Evolutionary conservation across 177 flowering plant genomes (phyloP).

Genomic region (Vitis hybrid): DNA sequence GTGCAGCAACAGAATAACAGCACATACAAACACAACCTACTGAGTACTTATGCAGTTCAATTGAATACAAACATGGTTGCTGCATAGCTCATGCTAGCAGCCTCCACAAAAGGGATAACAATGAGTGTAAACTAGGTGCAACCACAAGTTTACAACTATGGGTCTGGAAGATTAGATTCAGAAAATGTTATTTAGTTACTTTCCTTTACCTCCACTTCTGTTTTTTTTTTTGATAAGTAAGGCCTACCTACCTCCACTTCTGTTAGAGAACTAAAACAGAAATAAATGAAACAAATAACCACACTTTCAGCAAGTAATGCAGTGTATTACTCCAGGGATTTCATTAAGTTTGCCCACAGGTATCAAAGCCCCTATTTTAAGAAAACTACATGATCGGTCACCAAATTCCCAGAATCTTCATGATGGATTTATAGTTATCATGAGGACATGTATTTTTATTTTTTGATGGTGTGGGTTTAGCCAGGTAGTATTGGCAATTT

Average conservation of each 20-base stretch:
- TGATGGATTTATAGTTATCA: too few relatives aligned
- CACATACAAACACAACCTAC: neutral
- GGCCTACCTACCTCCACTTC: neutral
- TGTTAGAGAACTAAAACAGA: neutral
- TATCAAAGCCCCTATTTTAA: too few relatives aligned
- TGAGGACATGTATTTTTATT: too few relatives aligned
- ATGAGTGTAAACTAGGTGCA: slow-evolving; percentile 2
- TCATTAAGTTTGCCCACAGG: too few relatives aligned
- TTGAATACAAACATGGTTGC: neutral
- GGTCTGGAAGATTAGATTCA: neutral
- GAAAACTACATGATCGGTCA: too few relatives aligned
- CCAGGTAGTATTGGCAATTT: too few relatives aligned
- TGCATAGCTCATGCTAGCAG: neutral
- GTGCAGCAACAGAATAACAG: neutral
- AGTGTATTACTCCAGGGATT: too few relatives aligned
- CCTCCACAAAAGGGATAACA: neutral
- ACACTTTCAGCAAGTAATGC: too few relatives aligned
- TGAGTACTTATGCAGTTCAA: neutral
- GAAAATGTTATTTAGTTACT: neutral
- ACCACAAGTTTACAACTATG: neutral
- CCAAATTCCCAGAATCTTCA: too few relatives aligned
- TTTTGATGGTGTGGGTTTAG: too few relatives aligned
- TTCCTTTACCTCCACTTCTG: neutral
- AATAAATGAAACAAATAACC: neutral
- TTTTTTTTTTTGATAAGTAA: too few relatives aligned